phyloP scores from a whole-genome alignment of 176 grass and related monocot species.

The Zizania latifolia region DNA sequence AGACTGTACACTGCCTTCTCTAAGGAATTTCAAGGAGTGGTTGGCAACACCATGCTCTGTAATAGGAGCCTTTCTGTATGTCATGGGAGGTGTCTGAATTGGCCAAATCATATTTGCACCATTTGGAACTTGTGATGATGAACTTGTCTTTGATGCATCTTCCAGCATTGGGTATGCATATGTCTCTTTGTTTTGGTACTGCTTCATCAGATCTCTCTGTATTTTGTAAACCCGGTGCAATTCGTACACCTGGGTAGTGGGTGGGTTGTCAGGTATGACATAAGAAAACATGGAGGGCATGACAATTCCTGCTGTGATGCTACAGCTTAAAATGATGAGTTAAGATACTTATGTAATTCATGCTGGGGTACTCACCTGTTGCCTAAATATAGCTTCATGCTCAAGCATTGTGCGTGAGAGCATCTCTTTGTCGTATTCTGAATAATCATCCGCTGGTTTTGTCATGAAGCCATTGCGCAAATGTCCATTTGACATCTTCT shows the following conservation, averaged over 20 bases:
- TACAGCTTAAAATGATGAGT: neutral
- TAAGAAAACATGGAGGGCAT: neutral
- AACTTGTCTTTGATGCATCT: slow-evolving; percentile 57
- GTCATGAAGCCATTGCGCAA: slow-evolving; percentile 36
- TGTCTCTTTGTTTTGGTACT: slow-evolving; percentile 42
- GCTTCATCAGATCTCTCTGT: slow-evolving; percentile 77
- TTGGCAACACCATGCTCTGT: slow-evolving; percentile 32
- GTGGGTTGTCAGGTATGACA: slow-evolving; percentile 14
- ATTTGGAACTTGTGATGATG: too few species aligned
- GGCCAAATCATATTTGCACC: slow-evolving; percentile 43
- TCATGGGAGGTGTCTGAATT: slow-evolving; percentile 20
- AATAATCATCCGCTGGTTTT: slow-evolving; percentile 29
- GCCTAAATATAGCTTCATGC: slow-evolving; percentile 84
- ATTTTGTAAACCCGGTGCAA: slow-evolving; percentile 88
- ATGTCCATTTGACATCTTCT: slow-evolving; percentile 36
- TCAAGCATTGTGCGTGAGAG: slow-evolving; percentile 75
- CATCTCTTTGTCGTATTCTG: slow-evolving; percentile 69
- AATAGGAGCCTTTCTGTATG: slow-evolving; percentile 22
- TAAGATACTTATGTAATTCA: neutral
- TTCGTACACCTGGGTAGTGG: slow-evolving; percentile 75
- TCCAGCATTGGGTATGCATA: slow-evolving; percentile 21
- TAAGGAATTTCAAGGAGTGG: slow-evolving; percentile 53
- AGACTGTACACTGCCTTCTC: slow-evolving; percentile 69
- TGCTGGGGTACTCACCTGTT: slow-evolving; percentile 55
- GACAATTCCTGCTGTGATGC: neutral